Base-by-base conservation (phyloP, 371 early-diverging fungal species). In the Fennellomyces sp. region DNA sequence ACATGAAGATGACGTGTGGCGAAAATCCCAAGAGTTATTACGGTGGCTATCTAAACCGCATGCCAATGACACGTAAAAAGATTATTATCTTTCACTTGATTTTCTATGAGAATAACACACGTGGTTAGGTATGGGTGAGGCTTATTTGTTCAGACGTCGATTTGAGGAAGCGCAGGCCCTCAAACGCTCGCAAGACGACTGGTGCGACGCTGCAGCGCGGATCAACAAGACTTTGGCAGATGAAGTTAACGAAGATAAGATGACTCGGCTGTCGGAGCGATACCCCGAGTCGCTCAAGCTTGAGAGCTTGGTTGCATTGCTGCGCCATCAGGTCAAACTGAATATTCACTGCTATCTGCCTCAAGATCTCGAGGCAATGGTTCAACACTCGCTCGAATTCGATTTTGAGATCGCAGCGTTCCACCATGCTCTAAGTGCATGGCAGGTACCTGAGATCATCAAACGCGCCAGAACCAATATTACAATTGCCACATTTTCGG, bases 1-100 rank as follows among this genome's bases (percentile, higher is more conserved):
- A 86, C 68, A 88, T 92, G 89, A 94, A 94, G 72, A 91, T 91
- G 89, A 92, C 94, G 3, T 92, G 91, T 63, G 94, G 94, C 19
- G 94, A 94, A 69, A 94, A 92, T 68, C 87, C 91, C 21, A 93
- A 92, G 66, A 21, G 64, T 0, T 64, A 55, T 52, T 86, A 82
- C 45, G 84, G 84, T 15, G 49, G 38, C 17, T 57, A 52, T 15
- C 41, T 60, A 4, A 56, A 61, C 6, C 35, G 58, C 38, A 74
- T 77, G 75, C 79, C 79, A 17, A 56, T 60, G 53, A 75, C 81
- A 35, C 73, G 81, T 76, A 77, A 69, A 23, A n/a, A n/a, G 13
- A 31, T 23, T 21, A 28, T 28, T 41, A 28, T 31, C 3, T 5
- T 19, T 47, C 29, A 5, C 8, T 15, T 39, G 33, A 19, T 54